A percentile compares a stretch with the other conserved stretches of the same genome.
These are phyloP conservation scores for Stropharia rugosoannulata DNA, from an alignment of 768 basidiomycete species.

Conservation along the genomic window DNA sequence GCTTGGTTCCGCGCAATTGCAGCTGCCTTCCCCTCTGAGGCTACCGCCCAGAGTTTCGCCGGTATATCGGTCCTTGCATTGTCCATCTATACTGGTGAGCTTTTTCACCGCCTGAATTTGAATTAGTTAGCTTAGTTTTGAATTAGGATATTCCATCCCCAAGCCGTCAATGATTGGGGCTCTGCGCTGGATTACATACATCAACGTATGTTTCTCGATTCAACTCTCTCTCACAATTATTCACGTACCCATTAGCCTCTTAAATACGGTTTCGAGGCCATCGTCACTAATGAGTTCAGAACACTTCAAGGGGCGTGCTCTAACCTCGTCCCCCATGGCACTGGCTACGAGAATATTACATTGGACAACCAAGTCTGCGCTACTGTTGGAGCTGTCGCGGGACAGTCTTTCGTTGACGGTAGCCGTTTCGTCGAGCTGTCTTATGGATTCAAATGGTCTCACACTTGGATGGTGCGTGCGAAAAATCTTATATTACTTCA, in stretches of 20 bases:
- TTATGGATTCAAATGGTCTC: constrained; percentile 41
- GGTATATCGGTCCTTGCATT: constrained; percentile 35
- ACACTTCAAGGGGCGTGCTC: constrained; percentile 62
- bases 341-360: constrained; percentile 57
- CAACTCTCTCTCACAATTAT: background rate
- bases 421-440: constrained; percentile 45
- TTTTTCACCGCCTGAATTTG: background rate
- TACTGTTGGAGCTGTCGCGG: constrained; percentile 59
- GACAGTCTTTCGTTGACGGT: constrained; percentile 60
- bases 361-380: constrained; percentile 74
- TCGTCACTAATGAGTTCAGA: constrained; percentile 83
- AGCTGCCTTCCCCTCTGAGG: constrained; percentile 57
- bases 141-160: constrained; percentile 41
- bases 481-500: constrained; percentile 3
- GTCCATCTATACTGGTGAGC: constrained; percentile 29
- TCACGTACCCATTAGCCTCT: constrained; percentile 14
- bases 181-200: constrained; percentile 63
- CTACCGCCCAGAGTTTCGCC: constrained; percentile 62
- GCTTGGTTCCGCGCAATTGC: constrained; percentile 74
- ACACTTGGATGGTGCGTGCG: constrained; percentile 39
- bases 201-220: constrained; percentile 11
- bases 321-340: constrained; percentile 56
- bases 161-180: constrained; percentile 67
- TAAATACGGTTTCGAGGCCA: constrained; percentile 48
- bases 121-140: constrained; percentile 20